Percentiles rank a stretch among this genome's conserved stretches.
Evolutionary conservation across 228 moss, liverwort and hornwort genomes (phyloP).

Genomic region (Sphagnum fallax): DNA sequence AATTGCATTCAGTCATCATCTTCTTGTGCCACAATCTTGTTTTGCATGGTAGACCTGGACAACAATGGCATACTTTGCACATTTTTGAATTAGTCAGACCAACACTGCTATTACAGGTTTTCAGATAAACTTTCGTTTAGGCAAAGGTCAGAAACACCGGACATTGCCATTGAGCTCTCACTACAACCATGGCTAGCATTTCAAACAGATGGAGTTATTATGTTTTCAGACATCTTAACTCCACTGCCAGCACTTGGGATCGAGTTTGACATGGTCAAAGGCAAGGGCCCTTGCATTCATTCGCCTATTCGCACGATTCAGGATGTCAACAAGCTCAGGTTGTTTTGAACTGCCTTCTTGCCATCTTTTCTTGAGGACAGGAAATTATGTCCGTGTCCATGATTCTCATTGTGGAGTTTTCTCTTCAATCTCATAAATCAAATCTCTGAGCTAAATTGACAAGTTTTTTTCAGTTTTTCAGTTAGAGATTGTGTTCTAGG

Average conservation of each 20-base stretch:
- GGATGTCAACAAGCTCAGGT: constrained; percentile 44
- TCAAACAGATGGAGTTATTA: constrained; percentile 86
- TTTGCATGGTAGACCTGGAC: too few relatives aligned
- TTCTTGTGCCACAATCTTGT: too few relatives aligned
- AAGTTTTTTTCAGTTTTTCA: too few relatives aligned
- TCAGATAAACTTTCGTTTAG: constrained; percentile 72
- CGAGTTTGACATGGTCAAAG: constrained; percentile 91
- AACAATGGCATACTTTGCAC: too few relatives aligned
- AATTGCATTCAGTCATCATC: too few relatives aligned
- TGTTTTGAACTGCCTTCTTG: not conserved
- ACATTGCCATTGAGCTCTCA: constrained; percentile 84
- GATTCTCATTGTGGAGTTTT: too few relatives aligned
- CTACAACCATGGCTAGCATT: constrained; percentile 92
- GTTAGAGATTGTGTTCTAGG: too few relatives aligned
- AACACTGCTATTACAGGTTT: constrained; percentile 20
- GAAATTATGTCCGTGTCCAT: not conserved
- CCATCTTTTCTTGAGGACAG: not conserved
- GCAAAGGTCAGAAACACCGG: constrained; percentile 81
- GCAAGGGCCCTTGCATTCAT: constrained; percentile 84
- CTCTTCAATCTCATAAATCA: too few relatives aligned
- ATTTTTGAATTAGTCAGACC: not conserved
- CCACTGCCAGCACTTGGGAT: constrained; percentile 91
- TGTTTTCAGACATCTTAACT: constrained; percentile 95
- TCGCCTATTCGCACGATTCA: constrained; percentile 61
- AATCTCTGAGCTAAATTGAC: too few relatives aligned